Evolutionary conservation across 31 red algal species (phyloP), one percentile per base, ranked within the genome.

Genomic region (Asparagopsis taxiformis): DNA sequence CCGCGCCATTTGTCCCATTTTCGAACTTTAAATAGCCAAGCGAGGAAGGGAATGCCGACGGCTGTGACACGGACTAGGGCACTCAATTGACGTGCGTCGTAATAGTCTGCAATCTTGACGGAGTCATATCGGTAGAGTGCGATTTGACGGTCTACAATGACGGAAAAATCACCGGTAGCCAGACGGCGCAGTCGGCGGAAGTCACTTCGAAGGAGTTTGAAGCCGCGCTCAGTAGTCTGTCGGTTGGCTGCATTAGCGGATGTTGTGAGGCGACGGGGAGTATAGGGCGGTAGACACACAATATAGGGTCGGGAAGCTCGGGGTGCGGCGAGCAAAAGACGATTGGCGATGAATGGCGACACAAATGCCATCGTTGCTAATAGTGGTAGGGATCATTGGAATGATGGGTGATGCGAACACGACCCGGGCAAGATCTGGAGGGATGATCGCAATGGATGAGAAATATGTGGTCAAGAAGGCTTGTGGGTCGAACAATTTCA

Each of bases 31-130:
- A 82, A 70, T 31, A 82, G 32, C 75, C 87, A 82, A 17, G 60
- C 33, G 54, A 80, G 55, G 50, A 80, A 74, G 4, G 87, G 87
- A 59, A 91, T 8, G 21, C 75, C 87, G 11, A 92, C 55, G 11
- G 62, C 39, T 32, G 79, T 53, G 25, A 71, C 46, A 22, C 88
- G 51, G 0, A 83, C 49, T 2, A 62, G 5, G 15, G 64, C 87
- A 20, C 65, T 76, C 36, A 78, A 48, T n/a, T 68, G 77, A 28
- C 71, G 78, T 48, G 77, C 76, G 53, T 90, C 75, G 53, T 89
- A 89, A 59, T 89, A 89, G 29, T 68, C 29, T 0, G 66, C 61
- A 59, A 89, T 77, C n/a, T 62, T 72, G 8, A 38, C 34, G 3
- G 65, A n/a, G 33, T 89, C 85, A 34, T 89, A 89, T 31, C 79